Evolutionary conservation across 129 eudicot species (phyloP).

Genomic region (Flaveria sonorensis): DNA sequence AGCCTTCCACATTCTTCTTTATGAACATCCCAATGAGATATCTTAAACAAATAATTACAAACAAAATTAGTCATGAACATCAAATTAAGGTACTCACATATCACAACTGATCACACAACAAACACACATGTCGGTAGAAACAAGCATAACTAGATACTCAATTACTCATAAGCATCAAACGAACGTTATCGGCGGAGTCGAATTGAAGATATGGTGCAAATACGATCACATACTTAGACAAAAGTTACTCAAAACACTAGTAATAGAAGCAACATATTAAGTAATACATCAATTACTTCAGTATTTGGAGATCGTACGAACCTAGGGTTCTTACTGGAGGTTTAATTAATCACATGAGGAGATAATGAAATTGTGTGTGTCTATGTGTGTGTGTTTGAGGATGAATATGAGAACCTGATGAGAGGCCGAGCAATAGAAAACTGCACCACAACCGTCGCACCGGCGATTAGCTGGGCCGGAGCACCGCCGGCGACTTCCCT

Average conservation of each 20-base stretch:
- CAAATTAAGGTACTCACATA: constrained; percentile 14
- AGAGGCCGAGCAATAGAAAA: constrained; percentile 69
- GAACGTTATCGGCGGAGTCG: constrained; percentile 6
- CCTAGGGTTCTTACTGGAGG: constrained; percentile 16
- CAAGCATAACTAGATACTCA: not conserved
- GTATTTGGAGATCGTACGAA: not conserved
- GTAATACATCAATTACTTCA: not conserved
- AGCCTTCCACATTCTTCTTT: constrained; percentile 75
- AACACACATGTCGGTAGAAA: no score
- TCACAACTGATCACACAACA: not conserved
- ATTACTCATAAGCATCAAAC: not conserved
- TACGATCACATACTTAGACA: not conserved
- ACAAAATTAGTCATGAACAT: constrained; percentile 31
- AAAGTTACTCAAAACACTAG: not conserved
- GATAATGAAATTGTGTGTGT: not conserved
- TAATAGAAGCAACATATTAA: not conserved
- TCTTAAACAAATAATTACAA: constrained; percentile 34
- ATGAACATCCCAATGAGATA: constrained; percentile 69
- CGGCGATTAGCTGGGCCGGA: constrained; percentile 58
- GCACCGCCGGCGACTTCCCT: constrained; percentile 57
- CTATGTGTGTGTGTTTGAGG: not conserved
- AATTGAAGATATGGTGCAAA: not conserved
- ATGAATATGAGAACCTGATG: constrained; percentile 55
- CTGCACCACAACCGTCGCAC: constrained; percentile 70
- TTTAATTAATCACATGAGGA: not conserved